Base-by-base conservation (phyloP, 2,329 filamentous ascomycete genomes). In the Aspergillus pseudonomiae region DNA sequence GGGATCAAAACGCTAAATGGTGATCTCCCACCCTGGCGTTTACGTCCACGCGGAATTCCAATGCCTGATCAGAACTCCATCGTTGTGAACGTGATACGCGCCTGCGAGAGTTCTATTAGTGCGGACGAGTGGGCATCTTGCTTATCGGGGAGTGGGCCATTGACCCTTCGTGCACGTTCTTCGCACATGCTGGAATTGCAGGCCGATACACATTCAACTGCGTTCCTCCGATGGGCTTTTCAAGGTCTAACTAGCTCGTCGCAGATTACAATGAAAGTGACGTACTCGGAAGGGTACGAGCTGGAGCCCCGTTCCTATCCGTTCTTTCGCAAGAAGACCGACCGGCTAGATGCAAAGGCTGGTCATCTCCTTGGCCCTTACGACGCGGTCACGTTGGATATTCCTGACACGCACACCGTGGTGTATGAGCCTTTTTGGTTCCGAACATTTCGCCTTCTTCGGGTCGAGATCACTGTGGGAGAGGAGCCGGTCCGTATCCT, bases 361-460 rank as follows among this genome's bases (percentile, higher is more conserved):
- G 75, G 75, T 0, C 68, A 75, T 43, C 66, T 79, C 6, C 69
- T 81, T 9, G 79, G 79, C 0, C 79, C 79, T 0, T 75, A 71
- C 52, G 79, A 81, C 54, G 74, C 76, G 7, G 71, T 74, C 0
- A 65, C 57, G 0, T 57, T 80, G 9, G 67, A 75, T n/a, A 43
- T 77, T 1, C 53, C 65, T 0, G 61, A 55, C 3, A 30, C 21
- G 0, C 30, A 69, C 14, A 56, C 39, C 2, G 58, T 64, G 10
- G 12, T 61, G 3, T 79, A 79, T 54, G 76, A 79, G 53, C 78
- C 78, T 1, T 80, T 80, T 60, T 79, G 77, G 76, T 81, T 80
- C 60, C 74, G 78, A 14, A 80, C 78, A 0, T 80, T 80, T 34
- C 74, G 77, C 1, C 56, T 80, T 6, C 54, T 80, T 14, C 65